Base-by-base conservation (phyloP, 2,329 filamentous ascomycete species). In the Aureobasidium sp. region DNA sequence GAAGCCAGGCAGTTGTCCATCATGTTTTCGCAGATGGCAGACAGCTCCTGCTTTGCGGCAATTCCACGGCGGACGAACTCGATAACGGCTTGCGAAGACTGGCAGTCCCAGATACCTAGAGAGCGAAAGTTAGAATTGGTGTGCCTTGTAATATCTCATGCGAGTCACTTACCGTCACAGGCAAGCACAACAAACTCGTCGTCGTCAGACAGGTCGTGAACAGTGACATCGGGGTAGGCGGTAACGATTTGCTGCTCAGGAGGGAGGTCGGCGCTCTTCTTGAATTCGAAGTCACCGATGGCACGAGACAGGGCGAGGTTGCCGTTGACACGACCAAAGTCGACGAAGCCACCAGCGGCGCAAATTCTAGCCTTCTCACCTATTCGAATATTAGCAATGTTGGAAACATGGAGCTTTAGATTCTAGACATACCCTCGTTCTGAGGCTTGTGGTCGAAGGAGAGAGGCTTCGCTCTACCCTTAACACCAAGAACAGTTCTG, bases 391-490 rank as follows among this genome's bases (percentile, higher is more conserved):
- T 63, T n/a, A 36, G 30, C 32, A 63, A 21, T 72, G 48, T 72
- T 67, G 60, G 21, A 21, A 27, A 11, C 3, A 3, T 13, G 3
- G 6, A 21, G 15, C 49, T 62, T 55, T 32, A 45, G 25, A 54
- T 32, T 13, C 64, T 15, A 62, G 44, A 15, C 66, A 62, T 73
- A 95, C 91, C 90, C 83, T 99, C 94, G 69, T 97, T 97, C 75
- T 97, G 92, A 45, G 94, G 94, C 79, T 99, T 99, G 82, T 99
- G 94, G 75, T 99, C 94, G 73, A 96, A 96, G n/a, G 94, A 99
- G 64, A 99, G 82, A 58, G 94, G 94, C 80, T 97, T 99, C 68
- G 94, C 94, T 70, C 94, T 86, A 67, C 94, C 94, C 80, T 97
- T 99, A 71, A 99, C 91, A 69, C 94, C 94, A 67, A 99, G 79